Evolutionary conservation across 148 eudicot genomes (phyloP).

Genomic region (Vaccinium corymbosum): DNA sequence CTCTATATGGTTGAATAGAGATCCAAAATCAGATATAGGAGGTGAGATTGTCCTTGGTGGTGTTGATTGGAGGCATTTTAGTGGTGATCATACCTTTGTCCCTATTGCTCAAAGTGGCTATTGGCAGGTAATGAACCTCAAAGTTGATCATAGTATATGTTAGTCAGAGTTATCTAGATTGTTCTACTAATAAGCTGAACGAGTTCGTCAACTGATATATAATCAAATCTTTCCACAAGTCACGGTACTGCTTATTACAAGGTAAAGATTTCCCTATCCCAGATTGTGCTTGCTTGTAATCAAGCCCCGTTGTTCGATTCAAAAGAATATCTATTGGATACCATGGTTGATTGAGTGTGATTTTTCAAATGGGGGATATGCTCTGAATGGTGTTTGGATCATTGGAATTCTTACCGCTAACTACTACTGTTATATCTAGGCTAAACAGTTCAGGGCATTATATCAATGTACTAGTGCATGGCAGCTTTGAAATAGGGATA

Average conservation of each 20-base stretch:
- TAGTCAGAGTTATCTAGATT: neutral
- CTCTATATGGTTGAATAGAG: conserved; percentile 59
- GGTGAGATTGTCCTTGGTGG: conserved; percentile 73
- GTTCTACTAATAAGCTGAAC: too few relatives aligned
- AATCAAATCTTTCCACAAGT: too few relatives aligned
- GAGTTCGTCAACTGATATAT: too few relatives aligned
- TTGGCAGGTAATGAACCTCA: conserved; percentile 46
- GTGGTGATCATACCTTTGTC: conserved; percentile 48
- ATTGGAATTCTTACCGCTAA: neutral
- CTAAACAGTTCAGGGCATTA: neutral
- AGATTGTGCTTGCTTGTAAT: too few relatives aligned
- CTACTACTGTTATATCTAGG: neutral
- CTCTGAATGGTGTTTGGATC: neutral
- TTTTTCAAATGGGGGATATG: neutral
- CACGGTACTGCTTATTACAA: too few relatives aligned
- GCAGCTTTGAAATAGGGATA: neutral
- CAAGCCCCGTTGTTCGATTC: neutral
- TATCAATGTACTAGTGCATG: neutral
- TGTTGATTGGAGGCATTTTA: conserved; percentile 34
- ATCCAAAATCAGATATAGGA: conserved; percentile 35
- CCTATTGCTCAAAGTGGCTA: conserved; percentile 48
- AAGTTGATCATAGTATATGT: neutral
- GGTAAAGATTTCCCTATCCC: too few relatives aligned
- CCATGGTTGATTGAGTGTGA: neutral
- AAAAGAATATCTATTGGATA: neutral